These are phyloP conservation scores for Sphagnum fallax DNA, from an alignment of 228 moss, liverwort and hornwort species.

Conservation along the genomic window DNA sequence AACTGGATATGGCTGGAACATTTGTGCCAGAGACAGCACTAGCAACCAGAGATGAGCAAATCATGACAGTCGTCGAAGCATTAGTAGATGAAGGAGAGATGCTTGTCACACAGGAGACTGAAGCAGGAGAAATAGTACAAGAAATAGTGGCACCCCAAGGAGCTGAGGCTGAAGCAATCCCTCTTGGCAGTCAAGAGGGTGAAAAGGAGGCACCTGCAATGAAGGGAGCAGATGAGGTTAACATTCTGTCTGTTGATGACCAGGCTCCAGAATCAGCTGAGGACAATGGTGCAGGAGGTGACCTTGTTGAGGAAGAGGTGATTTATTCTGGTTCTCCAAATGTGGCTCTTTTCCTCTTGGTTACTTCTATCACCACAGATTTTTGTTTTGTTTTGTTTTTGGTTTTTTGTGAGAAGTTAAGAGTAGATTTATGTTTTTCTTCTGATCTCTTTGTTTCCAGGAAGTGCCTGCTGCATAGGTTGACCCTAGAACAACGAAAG, in stretches of 20 bases:
- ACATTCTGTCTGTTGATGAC: constrained; percentile 12
- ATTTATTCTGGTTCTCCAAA: too few species aligned
- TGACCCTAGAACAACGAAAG: constrained; percentile 16
- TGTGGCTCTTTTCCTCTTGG: too few species aligned
- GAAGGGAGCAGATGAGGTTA: constrained; percentile 14
- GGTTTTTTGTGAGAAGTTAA: too few species aligned
- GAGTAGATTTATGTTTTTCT: too few species aligned
- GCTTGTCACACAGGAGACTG: constrained; percentile 44
- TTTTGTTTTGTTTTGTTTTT: too few species aligned
- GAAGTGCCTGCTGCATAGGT: background rate
- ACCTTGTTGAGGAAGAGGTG: constrained; percentile 32
- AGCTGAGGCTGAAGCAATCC: constrained; percentile 10
- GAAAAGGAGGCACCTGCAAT: constrained; percentile 13
- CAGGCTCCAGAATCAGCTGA: constrained; percentile 20
- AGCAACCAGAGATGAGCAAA: constrained; percentile 19
- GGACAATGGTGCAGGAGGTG: constrained; percentile 8
- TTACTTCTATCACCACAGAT: too few species aligned
- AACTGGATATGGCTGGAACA: constrained; percentile 18
- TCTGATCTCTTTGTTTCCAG: too few species aligned
- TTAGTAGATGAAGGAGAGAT: constrained; percentile 27
- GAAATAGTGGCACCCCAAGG: constrained; percentile 39
- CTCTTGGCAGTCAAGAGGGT: background rate
- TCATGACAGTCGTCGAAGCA: constrained; percentile 21
- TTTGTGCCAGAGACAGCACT: constrained; percentile 19
- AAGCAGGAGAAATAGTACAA: constrained; percentile 77